Percentiles rank a stretch among this genome's conserved stretches.
Conservation (phyloP, 2,329 filamentous ascomycete species). For the Gnomoniopsis smithogilvyi region DNA sequence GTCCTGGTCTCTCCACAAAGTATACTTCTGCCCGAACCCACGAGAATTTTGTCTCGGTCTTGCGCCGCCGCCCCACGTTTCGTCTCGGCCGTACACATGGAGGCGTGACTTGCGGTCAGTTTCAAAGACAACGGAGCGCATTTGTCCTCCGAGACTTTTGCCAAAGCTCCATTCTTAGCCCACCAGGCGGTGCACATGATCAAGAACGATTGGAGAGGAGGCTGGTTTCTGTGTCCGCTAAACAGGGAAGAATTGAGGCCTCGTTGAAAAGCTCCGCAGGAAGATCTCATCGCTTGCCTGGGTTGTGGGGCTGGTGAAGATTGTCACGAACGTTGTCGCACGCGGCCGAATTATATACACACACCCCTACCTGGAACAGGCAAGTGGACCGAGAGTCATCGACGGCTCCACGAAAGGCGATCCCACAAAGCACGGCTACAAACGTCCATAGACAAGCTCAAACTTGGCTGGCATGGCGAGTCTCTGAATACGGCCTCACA, state of each 20-base stretch:
- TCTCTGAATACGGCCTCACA: conserved; percentile 20
- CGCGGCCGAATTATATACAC: conserved; percentile 10
- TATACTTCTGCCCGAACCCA: conserved; percentile 18
- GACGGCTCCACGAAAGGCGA: conserved; percentile 7
- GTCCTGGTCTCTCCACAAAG: conserved; percentile 4
- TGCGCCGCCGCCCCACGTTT: conserved; percentile 18
- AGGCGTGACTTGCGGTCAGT: conserved; percentile 18
- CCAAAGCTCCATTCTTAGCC: conserved; percentile 2
- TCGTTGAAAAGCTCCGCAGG: conserved; percentile 10
- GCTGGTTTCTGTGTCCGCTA: conserved; percentile 6
- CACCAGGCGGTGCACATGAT: conserved; percentile 13
- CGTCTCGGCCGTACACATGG: conserved; percentile 14
- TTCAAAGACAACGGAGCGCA: conserved; percentile 7
- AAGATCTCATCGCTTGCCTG: conserved; percentile 11
- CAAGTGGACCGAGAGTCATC: conserved; percentile 11
- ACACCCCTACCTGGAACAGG: conserved; percentile 10
- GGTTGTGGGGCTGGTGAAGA: conserved; percentile 15
- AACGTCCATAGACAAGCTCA: background rate
- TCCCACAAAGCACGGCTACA: background rate
- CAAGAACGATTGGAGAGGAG: conserved; percentile 4
- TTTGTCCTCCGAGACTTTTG: conserved; percentile 5
- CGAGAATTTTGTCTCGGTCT: conserved; percentile 17
- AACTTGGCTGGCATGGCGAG: background rate
- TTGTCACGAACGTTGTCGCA: conserved; percentile 11
- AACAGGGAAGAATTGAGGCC: conserved; percentile 4